A percentile compares a stretch with the other conserved stretches of the same genome.
phyloP scores from a whole-genome alignment of 2,329 filamentous ascomycete species.

The Fusarium equiseti region DNA sequence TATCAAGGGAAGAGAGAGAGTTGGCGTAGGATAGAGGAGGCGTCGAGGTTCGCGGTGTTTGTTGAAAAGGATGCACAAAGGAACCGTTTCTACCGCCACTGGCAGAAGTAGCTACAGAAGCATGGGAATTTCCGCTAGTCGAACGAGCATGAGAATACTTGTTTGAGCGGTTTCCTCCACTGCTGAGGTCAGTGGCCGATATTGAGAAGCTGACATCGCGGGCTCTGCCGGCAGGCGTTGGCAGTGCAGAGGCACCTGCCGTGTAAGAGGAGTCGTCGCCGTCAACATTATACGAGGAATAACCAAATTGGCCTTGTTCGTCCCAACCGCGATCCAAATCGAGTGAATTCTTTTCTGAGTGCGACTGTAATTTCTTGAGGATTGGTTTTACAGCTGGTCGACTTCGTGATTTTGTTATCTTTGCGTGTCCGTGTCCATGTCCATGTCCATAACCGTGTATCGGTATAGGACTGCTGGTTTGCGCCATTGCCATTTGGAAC shows the following conservation, averaged over 20 bases:
- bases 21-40: slow-evolving; percentile 70
- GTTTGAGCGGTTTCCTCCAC: slow-evolving; percentile 47
- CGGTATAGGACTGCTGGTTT: slow-evolving; percentile 40
- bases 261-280: slow-evolving; percentile 45
- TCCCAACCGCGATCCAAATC: slow-evolving; percentile 72
- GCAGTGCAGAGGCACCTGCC: slow-evolving; percentile 41
- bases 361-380: slow-evolving; percentile 66
- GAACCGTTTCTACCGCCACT: slow-evolving; percentile 64
- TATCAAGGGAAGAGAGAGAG: slow-evolving; percentile 66
- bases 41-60: slow-evolving; percentile 71
- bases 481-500: slow-evolving; percentile 44
- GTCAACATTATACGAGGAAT: slow-evolving; percentile 47
- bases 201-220: slow-evolving; percentile 63
- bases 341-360: slow-evolving; percentile 72
- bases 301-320: slow-evolving; percentile 59
- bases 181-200: slow-evolving; percentile 52
- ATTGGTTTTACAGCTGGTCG: slow-evolving; percentile 70
- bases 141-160: slow-evolving; percentile 69
- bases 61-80: slow-evolving; percentile 75
- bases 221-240: slow-evolving; percentile 35
- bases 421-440: slow-evolving; percentile 39
- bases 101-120: slow-evolving; percentile 66
- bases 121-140: slow-evolving; percentile 68
- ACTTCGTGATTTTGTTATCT: slow-evolving; percentile 59
- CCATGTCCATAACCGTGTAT: slow-evolving; percentile 42